These are phyloP conservation scores for Ganoderma leucocontextum DNA, from an alignment of 1,284 basidiomycete species.

Conservation along the genomic window DNA sequence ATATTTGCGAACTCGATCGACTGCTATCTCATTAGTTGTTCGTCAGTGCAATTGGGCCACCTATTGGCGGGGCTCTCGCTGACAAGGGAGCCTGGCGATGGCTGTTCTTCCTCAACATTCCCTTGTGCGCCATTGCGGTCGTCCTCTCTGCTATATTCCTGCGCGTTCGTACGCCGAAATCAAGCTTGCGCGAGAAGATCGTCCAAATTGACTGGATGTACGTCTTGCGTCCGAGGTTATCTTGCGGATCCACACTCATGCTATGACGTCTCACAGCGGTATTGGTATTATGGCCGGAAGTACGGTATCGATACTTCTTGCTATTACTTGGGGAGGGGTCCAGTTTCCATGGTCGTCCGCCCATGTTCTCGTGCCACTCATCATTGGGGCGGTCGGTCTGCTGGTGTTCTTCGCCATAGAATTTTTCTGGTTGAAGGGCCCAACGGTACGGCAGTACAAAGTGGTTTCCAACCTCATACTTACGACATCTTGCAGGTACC, in stretches of 20 bases:
- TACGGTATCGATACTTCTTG: slow-evolving; percentile 27
- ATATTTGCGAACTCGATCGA: neutral
- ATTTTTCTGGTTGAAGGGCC: slow-evolving; percentile 20
- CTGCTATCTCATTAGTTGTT: slow-evolving; percentile 17
- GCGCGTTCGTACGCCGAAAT: slow-evolving; percentile 45
- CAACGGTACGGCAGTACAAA: slow-evolving; percentile 12
- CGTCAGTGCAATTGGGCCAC: slow-evolving; percentile 5
- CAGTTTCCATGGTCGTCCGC: slow-evolving; percentile 30
- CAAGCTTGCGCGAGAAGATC: slow-evolving; percentile 40
- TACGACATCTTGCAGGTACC: slow-evolving; percentile 34
- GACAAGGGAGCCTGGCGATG: slow-evolving; percentile 9
- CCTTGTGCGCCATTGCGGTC: slow-evolving; percentile 46
- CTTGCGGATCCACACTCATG: neutral
- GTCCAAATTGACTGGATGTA: slow-evolving; percentile 44
- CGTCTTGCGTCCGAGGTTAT: slow-evolving; percentile 12
- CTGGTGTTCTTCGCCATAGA: slow-evolving; percentile 28
- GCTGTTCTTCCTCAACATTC: slow-evolving; percentile 47
- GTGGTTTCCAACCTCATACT: neutral
- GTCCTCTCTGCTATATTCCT: slow-evolving; percentile 46
- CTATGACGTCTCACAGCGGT: slow-evolving; percentile 32
- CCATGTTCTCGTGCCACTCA: slow-evolving; percentile 31
- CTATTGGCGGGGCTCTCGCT: neutral
- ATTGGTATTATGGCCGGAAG: slow-evolving; percentile 30
- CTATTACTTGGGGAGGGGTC: slow-evolving; percentile 34
- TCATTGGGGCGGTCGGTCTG: slow-evolving; percentile 30